A percentile compares a stretch with the other conserved stretches of the same genome.
These are phyloP conservation scores for Epichloe glyceriae DNA, from an alignment of 2,329 filamentous ascomycete species.

Conservation along the genomic window DNA sequence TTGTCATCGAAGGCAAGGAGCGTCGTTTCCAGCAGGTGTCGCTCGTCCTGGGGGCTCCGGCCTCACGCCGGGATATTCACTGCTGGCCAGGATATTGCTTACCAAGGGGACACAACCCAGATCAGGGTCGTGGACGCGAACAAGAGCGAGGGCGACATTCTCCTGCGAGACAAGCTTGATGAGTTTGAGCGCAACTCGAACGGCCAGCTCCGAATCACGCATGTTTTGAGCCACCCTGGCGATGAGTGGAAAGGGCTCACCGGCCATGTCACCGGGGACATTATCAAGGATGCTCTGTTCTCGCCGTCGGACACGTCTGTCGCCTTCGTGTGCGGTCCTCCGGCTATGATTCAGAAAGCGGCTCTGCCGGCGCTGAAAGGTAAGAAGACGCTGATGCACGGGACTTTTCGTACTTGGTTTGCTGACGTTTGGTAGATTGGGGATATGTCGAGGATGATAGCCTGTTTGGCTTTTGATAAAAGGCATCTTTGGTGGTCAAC, in stretches of 20 bases:
- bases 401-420: neutral
- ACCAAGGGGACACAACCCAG: slow-evolving; percentile 21
- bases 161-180: slow-evolving; percentile 29
- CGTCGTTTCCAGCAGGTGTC: slow-evolving; percentile 29
- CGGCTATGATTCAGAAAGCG: slow-evolving; percentile 37
- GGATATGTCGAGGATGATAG: slow-evolving; percentile 3
- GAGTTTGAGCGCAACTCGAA: slow-evolving; percentile 22
- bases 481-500: no score
- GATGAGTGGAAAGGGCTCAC: slow-evolving; percentile 31
- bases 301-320: slow-evolving; percentile 26
- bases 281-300: slow-evolving; percentile 28
- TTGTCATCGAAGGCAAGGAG: slow-evolving; percentile 29
- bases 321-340: slow-evolving; percentile 36
- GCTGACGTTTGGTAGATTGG: neutral
- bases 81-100: slow-evolving; percentile 30
- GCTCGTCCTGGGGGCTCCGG: slow-evolving; percentile 38
- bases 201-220: slow-evolving; percentile 29
- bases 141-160: slow-evolving; percentile 31
- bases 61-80: slow-evolving; percentile 37
- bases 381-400: slow-evolving; percentile 3
- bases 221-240: slow-evolving; percentile 32
- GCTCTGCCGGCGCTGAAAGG: slow-evolving; percentile 32
- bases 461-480: neutral
- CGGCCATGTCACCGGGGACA: slow-evolving; percentile 29
- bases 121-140: slow-evolving; percentile 35